A percentile compares a stretch with the other conserved stretches of the same genome.
phyloP scores from a whole-genome alignment of 768 basidiomycete genomes.

The Phanerodontia chrysosporium region DNA sequence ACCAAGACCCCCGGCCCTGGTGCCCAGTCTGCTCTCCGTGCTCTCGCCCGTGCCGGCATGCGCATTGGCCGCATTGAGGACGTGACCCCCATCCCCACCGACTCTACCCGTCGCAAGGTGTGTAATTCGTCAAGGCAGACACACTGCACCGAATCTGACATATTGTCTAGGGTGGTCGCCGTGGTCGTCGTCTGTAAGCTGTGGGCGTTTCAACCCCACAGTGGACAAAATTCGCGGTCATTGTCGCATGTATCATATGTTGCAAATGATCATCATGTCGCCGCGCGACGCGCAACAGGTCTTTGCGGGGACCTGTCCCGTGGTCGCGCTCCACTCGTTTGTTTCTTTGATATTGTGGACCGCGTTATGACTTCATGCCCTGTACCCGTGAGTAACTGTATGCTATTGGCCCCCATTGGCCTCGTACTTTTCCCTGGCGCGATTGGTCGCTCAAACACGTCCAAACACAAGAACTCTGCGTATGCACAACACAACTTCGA shows the following conservation, averaged over 20 bases:
- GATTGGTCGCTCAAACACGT: too few relatives aligned
- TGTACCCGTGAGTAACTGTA: background rate
- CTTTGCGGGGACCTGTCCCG: slow-evolving; percentile 62
- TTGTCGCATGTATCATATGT: slow-evolving; percentile 34
- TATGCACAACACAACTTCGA: too few relatives aligned
- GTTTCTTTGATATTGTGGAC: slow-evolving; percentile 1
- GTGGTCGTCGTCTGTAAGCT: slow-evolving; percentile 88
- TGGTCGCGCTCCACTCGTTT: slow-evolving; percentile 45
- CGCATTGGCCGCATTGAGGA: slow-evolving; percentile 97
- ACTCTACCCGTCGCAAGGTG: slow-evolving; percentile 96
- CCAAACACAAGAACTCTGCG: too few relatives aligned
- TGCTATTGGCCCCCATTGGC: background rate
- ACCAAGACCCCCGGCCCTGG: slow-evolving; percentile 99
- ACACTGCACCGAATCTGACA: slow-evolving; percentile 1
- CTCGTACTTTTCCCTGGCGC: background rate
- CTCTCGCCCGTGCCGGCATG: slow-evolving; percentile 97
- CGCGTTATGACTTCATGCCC: background rate
- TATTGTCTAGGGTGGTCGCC: slow-evolving; percentile 82
- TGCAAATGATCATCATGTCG: slow-evolving; percentile 59
- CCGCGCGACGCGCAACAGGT: slow-evolving; percentile 85
- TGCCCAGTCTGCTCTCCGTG: slow-evolving; percentile 96
- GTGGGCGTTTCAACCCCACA: slow-evolving; percentile 8
- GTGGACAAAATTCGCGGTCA: slow-evolving; percentile 25
- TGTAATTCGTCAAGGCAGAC: slow-evolving; percentile 16
- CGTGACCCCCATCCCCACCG: slow-evolving; percentile 95